A percentile compares a stretch with the other conserved stretches of the same genome.
Evolutionary conservation across 2,329 filamentous ascomycete genomes (phyloP).

Genomic region (Exophiala mesophila): DNA sequence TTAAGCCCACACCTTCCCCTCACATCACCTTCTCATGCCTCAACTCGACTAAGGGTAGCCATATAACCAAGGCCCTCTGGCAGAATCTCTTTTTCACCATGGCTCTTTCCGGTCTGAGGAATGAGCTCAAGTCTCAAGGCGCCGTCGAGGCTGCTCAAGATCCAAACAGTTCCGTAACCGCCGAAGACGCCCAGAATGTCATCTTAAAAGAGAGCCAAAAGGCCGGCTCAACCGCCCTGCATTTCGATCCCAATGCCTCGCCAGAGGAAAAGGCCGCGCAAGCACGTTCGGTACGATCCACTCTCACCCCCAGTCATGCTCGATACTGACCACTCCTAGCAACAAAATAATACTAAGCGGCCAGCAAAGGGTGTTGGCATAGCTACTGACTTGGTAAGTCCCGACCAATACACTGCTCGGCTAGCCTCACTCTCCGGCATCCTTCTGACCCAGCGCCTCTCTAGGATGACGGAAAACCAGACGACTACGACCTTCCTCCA

Average conservation of each 20-base stretch:
- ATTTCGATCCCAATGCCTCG: slow-evolving; percentile 80
- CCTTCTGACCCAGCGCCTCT: slow-evolving; percentile 9
- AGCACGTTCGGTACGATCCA: slow-evolving; percentile 58
- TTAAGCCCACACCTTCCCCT: slow-evolving; percentile 1
- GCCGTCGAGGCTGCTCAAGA: slow-evolving; percentile 72
- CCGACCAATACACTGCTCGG: neutral
- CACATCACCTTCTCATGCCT: slow-evolving; percentile 11
- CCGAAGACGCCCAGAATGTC: slow-evolving; percentile 66
- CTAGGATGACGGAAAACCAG: slow-evolving; percentile 61
- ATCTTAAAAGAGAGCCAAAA: slow-evolving; percentile 73
- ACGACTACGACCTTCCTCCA: slow-evolving; percentile 71
- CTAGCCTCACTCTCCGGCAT: slow-evolving; percentile 1
- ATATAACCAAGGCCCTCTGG: slow-evolving; percentile 7
- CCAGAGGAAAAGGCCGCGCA: slow-evolving; percentile 80
- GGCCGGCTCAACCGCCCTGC: slow-evolving; percentile 73
- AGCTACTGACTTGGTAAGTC: slow-evolving; percentile 65
- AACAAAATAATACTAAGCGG: slow-evolving; percentile 35
- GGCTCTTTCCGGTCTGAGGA: slow-evolving; percentile 15
- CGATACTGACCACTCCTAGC: slow-evolving; percentile 39
- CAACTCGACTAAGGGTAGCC: slow-evolving; percentile 3
- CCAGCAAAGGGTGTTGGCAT: slow-evolving; percentile 45
- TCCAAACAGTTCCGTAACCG: slow-evolving; percentile 61
- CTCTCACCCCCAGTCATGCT: neutral
- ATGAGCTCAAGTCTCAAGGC: slow-evolving; percentile 76
- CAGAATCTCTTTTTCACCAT: slow-evolving; percentile 8